Conservation (phyloP, 2,329 filamentous ascomycete genomes). For the Pleomassaria siparia region DNA sequence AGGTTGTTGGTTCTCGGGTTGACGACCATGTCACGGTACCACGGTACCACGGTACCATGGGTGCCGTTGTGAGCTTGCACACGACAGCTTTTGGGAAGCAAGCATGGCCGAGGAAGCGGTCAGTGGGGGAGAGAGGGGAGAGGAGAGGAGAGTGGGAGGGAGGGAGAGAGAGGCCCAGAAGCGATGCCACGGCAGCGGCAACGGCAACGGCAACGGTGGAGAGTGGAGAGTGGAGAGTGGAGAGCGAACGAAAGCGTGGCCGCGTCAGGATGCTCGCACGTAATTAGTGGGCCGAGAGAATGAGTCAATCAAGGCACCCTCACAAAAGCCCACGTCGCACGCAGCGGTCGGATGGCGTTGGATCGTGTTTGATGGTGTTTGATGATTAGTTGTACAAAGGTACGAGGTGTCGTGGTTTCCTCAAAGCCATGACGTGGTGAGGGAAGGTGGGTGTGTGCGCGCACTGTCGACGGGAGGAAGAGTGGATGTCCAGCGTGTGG, state of each 20-base stretch:
- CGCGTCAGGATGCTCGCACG: conserved; percentile 13
- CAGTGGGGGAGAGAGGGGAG: conserved; percentile 13
- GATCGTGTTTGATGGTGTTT: too few species aligned
- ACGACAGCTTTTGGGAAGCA: not conserved
- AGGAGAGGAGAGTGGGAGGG: not conserved
- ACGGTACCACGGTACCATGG: conserved; percentile 17
- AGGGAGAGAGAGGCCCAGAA: not conserved
- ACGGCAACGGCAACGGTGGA: too few species aligned
- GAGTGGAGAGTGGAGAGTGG: too few species aligned
- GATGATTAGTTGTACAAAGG: conserved; percentile 12
- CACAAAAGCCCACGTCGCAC: too few species aligned
- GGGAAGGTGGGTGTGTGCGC: not conserved
- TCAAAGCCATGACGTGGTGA: conserved; percentile 6
- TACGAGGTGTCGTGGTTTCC: conserved; percentile 5
- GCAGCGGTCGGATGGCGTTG: too few species aligned
- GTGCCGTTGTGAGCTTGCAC: conserved; percentile 16
- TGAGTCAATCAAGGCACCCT: too few species aligned
- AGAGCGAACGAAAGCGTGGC: conserved; percentile 4
- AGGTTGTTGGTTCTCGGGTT: conserved; percentile 30
- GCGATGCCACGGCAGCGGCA: too few species aligned
- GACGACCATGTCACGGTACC: conserved; percentile 26
- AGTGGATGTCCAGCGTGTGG: conserved; percentile 12
- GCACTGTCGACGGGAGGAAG: too few species aligned
- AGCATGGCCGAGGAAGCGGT: conserved; percentile 29
- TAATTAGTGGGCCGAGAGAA: too few species aligned